Base-by-base conservation (phyloP, 257 asterid genomes). In the Solanum chmielewskii region DNA sequence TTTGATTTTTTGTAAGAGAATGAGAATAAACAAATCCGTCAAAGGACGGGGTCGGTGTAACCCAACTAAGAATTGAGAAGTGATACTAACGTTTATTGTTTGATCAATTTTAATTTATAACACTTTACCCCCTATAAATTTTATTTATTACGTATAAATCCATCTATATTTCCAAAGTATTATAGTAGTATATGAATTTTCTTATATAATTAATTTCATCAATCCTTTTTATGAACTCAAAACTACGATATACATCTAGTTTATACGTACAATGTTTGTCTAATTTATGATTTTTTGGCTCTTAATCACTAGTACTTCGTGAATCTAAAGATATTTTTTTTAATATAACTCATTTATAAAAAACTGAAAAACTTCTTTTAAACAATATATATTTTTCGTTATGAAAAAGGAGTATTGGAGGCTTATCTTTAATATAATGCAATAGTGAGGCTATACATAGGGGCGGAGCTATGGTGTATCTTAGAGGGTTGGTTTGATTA, bases 21-120 rank as follows among this genome's bases (percentile, higher is more conserved):
- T 44, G 39, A 78, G 64, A 45, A 27, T 25, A 21, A 44, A 77
- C 60, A 13, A 77, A n/a, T 42, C 35, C 60, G 83, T 77, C 83
- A 42, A 76, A 76, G 1, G 83, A n/a, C 31, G 16, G 11, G 82
- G 56, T 39, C 83, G 62, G 62, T 77, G 25, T 15, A n/a, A 78
- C 60, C 84, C 13, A 25, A 78, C 64, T 44, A 3, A 44, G 15
- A n/a, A 42, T 44, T 77, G 83, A 75, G 83, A 15, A 41, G 33
- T 77, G 20, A 73, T 44, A 45, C 16, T 77, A 77, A 77, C 60
- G 83, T 77, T 77, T 42, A 42, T 77, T 77, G 5, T 77, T 77
- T 42, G 62, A 77, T 42, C 83, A 77, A n/a, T 42, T 76, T 41
- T 42, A 1, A 14, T 77, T 76, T 25, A 2, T 77, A 44, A 25